phyloP scores from a whole-genome alignment of 257 asterid genomes.

The Scutellaria galericulata region DNA sequence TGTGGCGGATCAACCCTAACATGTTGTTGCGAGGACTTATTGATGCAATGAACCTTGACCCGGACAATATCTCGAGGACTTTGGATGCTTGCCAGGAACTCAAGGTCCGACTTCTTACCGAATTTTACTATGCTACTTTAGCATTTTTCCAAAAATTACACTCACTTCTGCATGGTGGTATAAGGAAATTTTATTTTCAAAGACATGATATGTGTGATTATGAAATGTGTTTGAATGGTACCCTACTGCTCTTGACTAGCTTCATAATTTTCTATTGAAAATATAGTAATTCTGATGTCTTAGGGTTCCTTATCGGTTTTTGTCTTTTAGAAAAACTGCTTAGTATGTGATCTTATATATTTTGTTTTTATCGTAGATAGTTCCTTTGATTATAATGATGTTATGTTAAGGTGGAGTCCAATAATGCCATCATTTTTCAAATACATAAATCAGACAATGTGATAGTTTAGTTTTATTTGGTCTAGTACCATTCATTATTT shows the following conservation, averaged over 20 bases:
- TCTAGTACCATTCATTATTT: not conserved
- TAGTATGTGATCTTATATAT: not conserved
- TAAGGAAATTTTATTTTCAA: not conserved
- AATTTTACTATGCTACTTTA: not conserved
- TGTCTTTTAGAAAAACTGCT: not conserved
- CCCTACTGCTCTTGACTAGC: conserved; percentile 18
- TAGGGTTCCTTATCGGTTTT: conserved; percentile 7
- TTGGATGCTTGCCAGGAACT: conserved; percentile 85
- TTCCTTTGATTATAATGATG: conserved; percentile 17
- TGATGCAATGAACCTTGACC: conserved; percentile 69
- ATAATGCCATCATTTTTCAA: conserved; percentile 3
- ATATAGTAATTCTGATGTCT: not conserved
- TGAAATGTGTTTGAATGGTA: not conserved
- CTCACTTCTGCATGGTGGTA: conserved; percentile 1
- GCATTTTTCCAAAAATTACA: not conserved
- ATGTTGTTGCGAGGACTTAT: conserved; percentile 77
- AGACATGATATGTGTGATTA: not conserved
- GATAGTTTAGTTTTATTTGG: conserved; percentile 1
- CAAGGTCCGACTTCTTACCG: conserved; percentile 58
- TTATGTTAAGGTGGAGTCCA: conserved; percentile 2
- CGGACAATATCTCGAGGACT: conserved; percentile 58
- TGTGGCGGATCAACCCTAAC: conserved; percentile 79
- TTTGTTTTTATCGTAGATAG: not conserved
- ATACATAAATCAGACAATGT: not conserved
- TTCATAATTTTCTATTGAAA: conserved; percentile 2